phyloP scores from a whole-genome alignment of 495 filamentous ascomycete species.

The Cryomyces antarcticus region DNA sequence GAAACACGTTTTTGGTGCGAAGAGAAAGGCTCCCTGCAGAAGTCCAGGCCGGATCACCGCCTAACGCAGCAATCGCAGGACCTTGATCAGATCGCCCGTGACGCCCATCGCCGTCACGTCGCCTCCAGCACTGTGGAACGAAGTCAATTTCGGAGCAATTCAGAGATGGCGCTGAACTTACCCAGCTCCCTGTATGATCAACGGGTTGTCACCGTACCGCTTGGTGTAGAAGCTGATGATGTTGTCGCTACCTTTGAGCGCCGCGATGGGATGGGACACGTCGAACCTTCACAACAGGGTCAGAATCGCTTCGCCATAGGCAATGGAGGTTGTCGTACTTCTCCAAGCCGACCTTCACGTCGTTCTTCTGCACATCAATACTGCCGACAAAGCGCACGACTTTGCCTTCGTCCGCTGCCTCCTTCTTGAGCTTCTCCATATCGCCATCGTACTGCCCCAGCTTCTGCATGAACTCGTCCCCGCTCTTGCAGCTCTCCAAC shows the following conservation, averaged over 20 bases:
- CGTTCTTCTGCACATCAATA: conserved; percentile 53
- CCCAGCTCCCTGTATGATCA: conserved; percentile 89
- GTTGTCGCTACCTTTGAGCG: conserved; percentile 90
- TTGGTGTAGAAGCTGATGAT: conserved; percentile 96
- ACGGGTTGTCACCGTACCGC: conserved; percentile 69
- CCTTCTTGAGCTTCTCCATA: conserved; percentile 64
- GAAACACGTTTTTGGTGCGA: too few species aligned
- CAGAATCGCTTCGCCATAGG: not conserved
- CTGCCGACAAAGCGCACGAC: conserved; percentile 93
- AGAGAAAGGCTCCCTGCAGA: too few species aligned
- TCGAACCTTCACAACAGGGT: conserved; percentile 11
- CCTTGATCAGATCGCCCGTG: conserved; percentile 71
- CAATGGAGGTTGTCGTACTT: conserved; percentile 20
- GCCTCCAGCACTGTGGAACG: conserved; percentile 43
- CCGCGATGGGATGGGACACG: conserved; percentile 54
- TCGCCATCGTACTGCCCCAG: conserved; percentile 58
- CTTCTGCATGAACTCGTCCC: conserved; percentile 60
- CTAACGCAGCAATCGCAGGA: conserved; percentile 27
- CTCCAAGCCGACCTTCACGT: conserved; percentile 76
- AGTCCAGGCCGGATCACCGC: not conserved
- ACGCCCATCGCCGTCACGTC: conserved; percentile 97
- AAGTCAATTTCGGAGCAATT: not conserved
- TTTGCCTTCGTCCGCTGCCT: conserved; percentile 64
- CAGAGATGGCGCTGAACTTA: conserved; percentile 8
- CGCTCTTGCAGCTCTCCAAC: conserved; percentile 50